phyloP scores from a whole-genome alignment of 805 yeast genomes.

The Allodekkera sacchari region DNA sequence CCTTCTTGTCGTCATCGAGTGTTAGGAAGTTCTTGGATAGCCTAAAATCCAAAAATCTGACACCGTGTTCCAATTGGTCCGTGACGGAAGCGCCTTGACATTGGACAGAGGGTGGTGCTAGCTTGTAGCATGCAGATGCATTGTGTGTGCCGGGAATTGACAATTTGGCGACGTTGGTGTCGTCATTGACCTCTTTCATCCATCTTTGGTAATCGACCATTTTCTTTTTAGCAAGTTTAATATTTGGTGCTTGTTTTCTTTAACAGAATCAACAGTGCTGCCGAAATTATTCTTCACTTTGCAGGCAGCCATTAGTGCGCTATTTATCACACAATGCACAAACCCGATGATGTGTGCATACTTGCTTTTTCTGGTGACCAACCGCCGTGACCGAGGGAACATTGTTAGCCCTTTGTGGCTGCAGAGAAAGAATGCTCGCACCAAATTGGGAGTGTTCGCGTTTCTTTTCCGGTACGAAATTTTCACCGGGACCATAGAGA shows the following conservation, averaged over 20 bases:
- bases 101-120: slow-evolving; percentile 67
- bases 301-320: background rate
- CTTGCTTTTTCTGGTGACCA: no score
- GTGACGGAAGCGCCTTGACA: slow-evolving; percentile 59
- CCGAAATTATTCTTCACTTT: slow-evolving; percentile 1
- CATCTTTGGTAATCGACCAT: slow-evolving; percentile 27
- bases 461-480: no score
- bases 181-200: slow-evolving; percentile 47
- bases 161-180: slow-evolving; percentile 41
- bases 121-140: slow-evolving; percentile 57
- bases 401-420: no score
- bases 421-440: no score
- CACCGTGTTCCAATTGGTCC: slow-evolving; percentile 62
- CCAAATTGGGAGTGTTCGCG: no score
- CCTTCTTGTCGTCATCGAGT: slow-evolving; percentile 29
- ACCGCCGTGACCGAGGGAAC: no score
- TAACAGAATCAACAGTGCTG: no score
- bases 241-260: no score
- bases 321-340: no score
- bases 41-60: slow-evolving; percentile 67
- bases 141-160: slow-evolving; percentile 84
- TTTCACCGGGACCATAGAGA: no score
- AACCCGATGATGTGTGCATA: no score
- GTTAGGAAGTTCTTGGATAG: slow-evolving; percentile 50
- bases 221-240: no score